Evolutionary conservation across 1,284 basidiomycete genomes (phyloP), one percentile per base, ranked within the genome.

Genomic region (Inonotus hispidus): DNA sequence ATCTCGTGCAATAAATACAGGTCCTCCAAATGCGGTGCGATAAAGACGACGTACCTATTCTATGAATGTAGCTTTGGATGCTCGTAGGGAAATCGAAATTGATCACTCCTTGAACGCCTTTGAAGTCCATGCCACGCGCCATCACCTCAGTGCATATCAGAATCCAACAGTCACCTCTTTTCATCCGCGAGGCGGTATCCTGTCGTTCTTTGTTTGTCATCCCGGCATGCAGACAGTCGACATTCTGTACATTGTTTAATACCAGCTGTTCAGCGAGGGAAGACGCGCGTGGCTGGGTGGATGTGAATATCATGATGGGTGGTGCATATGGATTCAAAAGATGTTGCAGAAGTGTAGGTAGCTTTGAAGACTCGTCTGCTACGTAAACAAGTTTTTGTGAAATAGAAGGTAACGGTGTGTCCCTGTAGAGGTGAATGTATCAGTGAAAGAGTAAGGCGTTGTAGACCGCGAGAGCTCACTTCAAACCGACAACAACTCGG

Each of bases 51-150:
- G 3, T 54, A 82, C 92, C 96, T 62, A 99, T 97, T 27, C 96
- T 83, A 74, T 99, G 96, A 37, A 99, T 85, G 70, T 99, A 99
- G 68, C 88, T 93, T 72, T 97, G 94, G 1, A 96, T 89, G 59
- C 86, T 94, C 58, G 90, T 93, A 1, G 95, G 95, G 73, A 97
- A 96, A 73, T 97, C 95, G 70, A 95, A 98, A 74, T 98, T 99
- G 72, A 99, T 90, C 11, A 99, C 95, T 67, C 98, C 88, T 65
- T 90, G 82, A 47, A 99, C 88, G 13, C 95, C 95, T 72, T 92
- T 92, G 78, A 99, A 98, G 71, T 99, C 96, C 86, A 99, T 95
- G 3, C 96, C 97, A 66, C 97, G 82, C 11, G 93, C 94, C 88
- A 97, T 90, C 41, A 97, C 91, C 71, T 98, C 95, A 14, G 95